phyloP scores from a whole-genome alignment of 805 yeast genomes.

The Lachancea sp. region DNA sequence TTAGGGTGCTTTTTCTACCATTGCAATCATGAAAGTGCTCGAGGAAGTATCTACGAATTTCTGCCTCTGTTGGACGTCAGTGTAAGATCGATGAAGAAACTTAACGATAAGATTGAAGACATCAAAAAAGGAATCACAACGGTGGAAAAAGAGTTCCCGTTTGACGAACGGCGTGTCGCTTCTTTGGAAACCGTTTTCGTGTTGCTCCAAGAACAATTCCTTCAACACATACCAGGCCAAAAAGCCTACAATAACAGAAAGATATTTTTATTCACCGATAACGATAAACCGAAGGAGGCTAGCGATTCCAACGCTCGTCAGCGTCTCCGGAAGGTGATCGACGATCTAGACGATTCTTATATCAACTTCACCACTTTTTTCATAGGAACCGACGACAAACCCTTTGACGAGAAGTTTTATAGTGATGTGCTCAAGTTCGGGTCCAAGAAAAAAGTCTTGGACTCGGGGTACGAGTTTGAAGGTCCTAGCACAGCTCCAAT shows the following conservation, averaged over 20 bases:
- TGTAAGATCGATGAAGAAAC: constrained; percentile 47
- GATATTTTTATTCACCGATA: constrained; percentile 66
- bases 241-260: constrained; percentile 48
- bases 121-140: constrained; percentile 22
- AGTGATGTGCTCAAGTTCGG: constrained; percentile 43
- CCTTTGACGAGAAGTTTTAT: constrained; percentile 44
- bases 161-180: constrained; percentile 21
- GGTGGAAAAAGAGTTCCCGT: constrained; percentile 28
- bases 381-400: constrained; percentile 33
- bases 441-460: constrained; percentile 14
- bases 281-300: constrained; percentile 56
- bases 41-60: constrained; percentile 43
- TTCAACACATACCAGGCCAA: constrained; percentile 34
- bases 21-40: constrained; percentile 35
- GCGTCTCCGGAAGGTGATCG: constrained; percentile 49
- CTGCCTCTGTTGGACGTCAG: constrained; percentile 51
- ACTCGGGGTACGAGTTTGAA: constrained; percentile 21
- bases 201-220: constrained; percentile 50
- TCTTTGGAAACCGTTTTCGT: constrained; percentile 41
- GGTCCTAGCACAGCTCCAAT: constrained; percentile 41
- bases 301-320: constrained; percentile 36
- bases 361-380: constrained; percentile 62
- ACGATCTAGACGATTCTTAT: constrained; percentile 50
- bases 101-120: constrained; percentile 48
- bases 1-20: constrained; percentile 66